Evolutionary conservation across 2,329 filamentous ascomycete genomes (phyloP).

Genomic region (Sporothrix mexicana): DNA sequence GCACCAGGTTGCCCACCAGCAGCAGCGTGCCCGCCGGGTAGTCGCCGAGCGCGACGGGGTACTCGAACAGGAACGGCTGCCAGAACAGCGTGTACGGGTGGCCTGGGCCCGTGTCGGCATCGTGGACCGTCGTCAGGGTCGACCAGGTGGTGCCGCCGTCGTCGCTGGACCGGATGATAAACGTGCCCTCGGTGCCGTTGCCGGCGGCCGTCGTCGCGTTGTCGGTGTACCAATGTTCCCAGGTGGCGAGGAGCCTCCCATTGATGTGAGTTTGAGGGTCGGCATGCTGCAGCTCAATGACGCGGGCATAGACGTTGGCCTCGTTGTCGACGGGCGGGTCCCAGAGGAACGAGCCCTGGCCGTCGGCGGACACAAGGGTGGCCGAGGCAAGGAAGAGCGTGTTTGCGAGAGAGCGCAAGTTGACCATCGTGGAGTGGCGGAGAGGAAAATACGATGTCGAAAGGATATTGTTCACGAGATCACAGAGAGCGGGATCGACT

Average conservation of each 20-base stretch:
- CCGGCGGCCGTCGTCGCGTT: not conserved
- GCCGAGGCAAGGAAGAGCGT: not conserved
- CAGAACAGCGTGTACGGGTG: constrained; percentile 11
- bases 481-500: no score
- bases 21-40: constrained; percentile 15
- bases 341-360: constrained; percentile 11
- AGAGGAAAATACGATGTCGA: no score
- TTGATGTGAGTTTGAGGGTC: not conserved
- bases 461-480: no score
- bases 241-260: constrained; percentile 1
- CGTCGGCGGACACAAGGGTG: not conserved
- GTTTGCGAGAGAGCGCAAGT: no score
- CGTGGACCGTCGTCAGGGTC: not conserved
- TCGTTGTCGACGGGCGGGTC: constrained; percentile 28
- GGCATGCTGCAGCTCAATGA: constrained; percentile 21
- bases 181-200: constrained; percentile 11
- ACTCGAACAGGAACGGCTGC: constrained; percentile 25
- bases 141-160: constrained; percentile 16
- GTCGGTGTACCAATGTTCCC: constrained; percentile 25
- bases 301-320: constrained; percentile 24
- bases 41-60: not conserved
- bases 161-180: constrained; percentile 12
- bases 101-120: not conserved
- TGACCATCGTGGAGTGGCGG: not conserved
- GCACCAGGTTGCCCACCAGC: constrained; percentile 22